Evolutionary conservation across 2,329 filamentous ascomycete genomes (phyloP), one percentile per base, ranked within the genome.

Genomic region (Colletotrichum tamarilloi): DNA sequence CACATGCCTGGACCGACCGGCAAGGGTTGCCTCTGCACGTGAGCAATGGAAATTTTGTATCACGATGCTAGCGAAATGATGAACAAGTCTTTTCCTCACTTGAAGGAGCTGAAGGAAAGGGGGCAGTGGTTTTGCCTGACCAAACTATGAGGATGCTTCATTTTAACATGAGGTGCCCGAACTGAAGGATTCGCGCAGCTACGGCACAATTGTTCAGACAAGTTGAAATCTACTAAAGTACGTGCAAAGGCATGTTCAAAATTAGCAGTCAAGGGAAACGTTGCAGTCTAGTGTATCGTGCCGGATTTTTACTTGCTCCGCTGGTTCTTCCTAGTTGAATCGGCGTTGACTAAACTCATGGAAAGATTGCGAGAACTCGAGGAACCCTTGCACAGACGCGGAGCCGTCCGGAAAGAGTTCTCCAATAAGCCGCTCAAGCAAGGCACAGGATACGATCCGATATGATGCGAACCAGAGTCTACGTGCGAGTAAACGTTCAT

Each of bases 101-200:
- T n/a, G 3, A n/a, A 22, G 19, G 19, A 49, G 4, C 19, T 49
- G 19, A 5, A 4, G 0, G 5, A 49, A n/a, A 49, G 42, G 19
- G 19, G 42, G 2, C 0, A 1, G 42, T 49, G 7, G 2, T 49
- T n/a, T 49, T 5, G 8, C 42, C 38, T 19, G 19, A 1, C 4
- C 19, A 49, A n/a, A 2, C 5, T 19, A 49, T n/a, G 19, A 35
- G 1, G 0, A 35, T 35, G 5, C 32, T 19, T 11, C 19, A 22
- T n/a, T 1, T 3, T 1, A n/a, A 8, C 8, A n/a, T 1, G 7
- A 9, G 42, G 14, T 11, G 1, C 0, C 14, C 6, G 14, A 7
- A 7, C 3, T 11, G 19, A 49, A n/a, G 4, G 7, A 49, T 49
- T 49, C 1, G 11, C 0, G 2, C 38, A 2, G 16, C 38, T 3